Base-by-base conservation (phyloP, 164 flowering plant genomes). In the Amborella trichopoda region DNA sequence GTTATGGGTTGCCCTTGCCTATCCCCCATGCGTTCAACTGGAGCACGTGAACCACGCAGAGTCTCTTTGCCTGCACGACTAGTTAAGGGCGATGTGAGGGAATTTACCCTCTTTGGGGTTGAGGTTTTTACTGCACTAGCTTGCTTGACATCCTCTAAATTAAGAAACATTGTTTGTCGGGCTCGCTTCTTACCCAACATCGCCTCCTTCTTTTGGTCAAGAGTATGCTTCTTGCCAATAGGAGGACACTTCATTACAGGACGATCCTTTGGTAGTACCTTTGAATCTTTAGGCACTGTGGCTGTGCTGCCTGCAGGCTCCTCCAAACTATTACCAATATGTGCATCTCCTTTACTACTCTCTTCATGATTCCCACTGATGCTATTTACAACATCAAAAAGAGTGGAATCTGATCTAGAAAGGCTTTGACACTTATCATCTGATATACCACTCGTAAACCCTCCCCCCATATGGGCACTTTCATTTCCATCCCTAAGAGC, bases 121-220 rank as follows among this genome's bases (percentile, higher is more conserved):
- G 93, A 67, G 37, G 75, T 60, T 67, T 91, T 91, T 4, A 73
- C 61, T 6, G 77, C 59, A 2, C 83, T 94, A 48, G 82, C 98
- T 71, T 86, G 93, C 70, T 80, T 87, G 32, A 79, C 83, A 64
- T 84, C 96, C 66, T 87, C 96, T 54, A 84, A 66, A 48, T 82
- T 76, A 50, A 91, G 80, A 62, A 91, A 82, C 83, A 87, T 58
- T 0, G 93, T 87, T 67, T 87, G 94, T 46, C 96, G 72, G 42
- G 43, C 75, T 9, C 93, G 85, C 58, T 84, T 91, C 62, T 82
- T 91, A 30, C 99, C 99, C 14, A 81, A 69, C 94, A 78, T 84
- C 38, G 80, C 88, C 61, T 84, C 95, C 56, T 77, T 82, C 22
- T 78, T 82, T 27, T 72, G 76, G 58, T 91, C 96, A 42, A 84